These are phyloP conservation scores for Brassica rapa DNA, from an alignment of 345 rosid species.

Conservation along the genomic window DNA sequence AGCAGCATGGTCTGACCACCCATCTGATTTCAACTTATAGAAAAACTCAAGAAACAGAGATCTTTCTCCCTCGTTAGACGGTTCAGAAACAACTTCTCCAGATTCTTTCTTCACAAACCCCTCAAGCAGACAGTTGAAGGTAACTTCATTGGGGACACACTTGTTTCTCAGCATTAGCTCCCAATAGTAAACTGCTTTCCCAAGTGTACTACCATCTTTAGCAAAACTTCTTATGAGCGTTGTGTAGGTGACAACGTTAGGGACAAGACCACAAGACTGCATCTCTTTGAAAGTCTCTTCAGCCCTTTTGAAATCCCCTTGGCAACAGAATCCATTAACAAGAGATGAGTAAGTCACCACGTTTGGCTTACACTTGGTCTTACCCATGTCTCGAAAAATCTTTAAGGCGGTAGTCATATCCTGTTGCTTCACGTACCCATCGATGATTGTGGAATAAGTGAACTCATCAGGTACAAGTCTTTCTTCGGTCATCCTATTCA, in stretches of 20 bases:
- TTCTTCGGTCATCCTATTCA: conserved; percentile 56
- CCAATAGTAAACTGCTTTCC: conserved; percentile 65
- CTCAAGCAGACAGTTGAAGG: conserved; percentile 65
- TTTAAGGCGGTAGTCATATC: conserved; percentile 57
- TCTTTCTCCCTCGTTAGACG: conserved; percentile 36
- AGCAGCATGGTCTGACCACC: conserved; percentile 56
- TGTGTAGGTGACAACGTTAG: conserved; percentile 82
- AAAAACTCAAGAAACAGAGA: conserved; percentile 55
- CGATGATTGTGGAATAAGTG: conserved; percentile 78
- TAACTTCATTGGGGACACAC: conserved; percentile 70
- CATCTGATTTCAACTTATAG: conserved; percentile 60
- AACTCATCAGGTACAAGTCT: conserved; percentile 62
- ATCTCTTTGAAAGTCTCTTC: conserved; percentile 63
- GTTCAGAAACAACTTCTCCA: conserved; percentile 17
- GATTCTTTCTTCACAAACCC: conserved; percentile 56
- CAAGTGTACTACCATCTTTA: conserved; percentile 62
- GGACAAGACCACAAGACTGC: conserved; percentile 57
- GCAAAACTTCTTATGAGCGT: conserved; percentile 62
- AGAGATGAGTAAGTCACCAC: conserved; percentile 76
- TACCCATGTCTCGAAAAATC: conserved; percentile 61
- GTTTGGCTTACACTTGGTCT: conserved; percentile 67
- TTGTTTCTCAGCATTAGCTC: conserved; percentile 69
- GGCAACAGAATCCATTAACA: conserved; percentile 68
- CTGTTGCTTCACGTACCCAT: conserved; percentile 77
- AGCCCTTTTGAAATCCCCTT: conserved; percentile 57